Percentiles rank a stretch among this genome's conserved stretches.
These are phyloP conservation scores for Phoenix dactylifera DNA, from an alignment of 176 grass and related monocot species.

Conservation along the genomic window DNA sequence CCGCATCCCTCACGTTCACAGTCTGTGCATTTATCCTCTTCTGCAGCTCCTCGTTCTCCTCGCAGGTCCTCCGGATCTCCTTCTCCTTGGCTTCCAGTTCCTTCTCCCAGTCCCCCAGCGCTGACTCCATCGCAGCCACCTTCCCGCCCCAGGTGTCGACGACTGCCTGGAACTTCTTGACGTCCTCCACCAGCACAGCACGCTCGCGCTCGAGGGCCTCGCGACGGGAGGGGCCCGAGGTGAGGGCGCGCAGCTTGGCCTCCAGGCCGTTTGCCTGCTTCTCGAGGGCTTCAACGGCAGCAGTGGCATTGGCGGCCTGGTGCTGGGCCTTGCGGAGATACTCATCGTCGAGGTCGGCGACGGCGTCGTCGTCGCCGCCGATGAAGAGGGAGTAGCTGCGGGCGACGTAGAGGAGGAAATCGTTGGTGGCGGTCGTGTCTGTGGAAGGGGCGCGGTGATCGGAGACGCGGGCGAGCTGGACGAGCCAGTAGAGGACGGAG, in stretches of 20 bases:
- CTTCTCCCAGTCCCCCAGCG: slow-evolving; percentile 25
- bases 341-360: slow-evolving; percentile 46
- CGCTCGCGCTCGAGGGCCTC: slow-evolving; percentile 35
- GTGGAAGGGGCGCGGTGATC: slow-evolving; percentile 2
- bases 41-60: slow-evolving; percentile 45
- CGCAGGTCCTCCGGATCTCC: slow-evolving; percentile 16
- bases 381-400: slow-evolving; percentile 47
- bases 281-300: slow-evolving; percentile 25
- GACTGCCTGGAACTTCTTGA: slow-evolving; percentile 64
- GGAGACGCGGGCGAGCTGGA: slow-evolving; percentile 22
- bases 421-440: slow-evolving; percentile 4
- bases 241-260: slow-evolving; percentile 26
- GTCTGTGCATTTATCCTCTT: slow-evolving; percentile 47
- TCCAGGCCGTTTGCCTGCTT: slow-evolving; percentile 38
- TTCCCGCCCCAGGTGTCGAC: slow-evolving; percentile 47
- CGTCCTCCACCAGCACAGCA: slow-evolving; percentile 34
- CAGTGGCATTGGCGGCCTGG: not conserved
- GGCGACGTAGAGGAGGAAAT: slow-evolving; percentile 38
- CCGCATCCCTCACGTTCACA: slow-evolving; percentile 48
- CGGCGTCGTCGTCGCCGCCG: slow-evolving; percentile 34
- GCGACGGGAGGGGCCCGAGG: slow-evolving; percentile 28
- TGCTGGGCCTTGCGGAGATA: slow-evolving; percentile 38
- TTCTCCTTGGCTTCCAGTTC: slow-evolving; percentile 48
- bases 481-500: slow-evolving; percentile 74
- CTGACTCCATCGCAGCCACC: slow-evolving; percentile 45